Percentiles rank a stretch among this genome's conserved stretches.
Conservation (phyloP, 2,329 filamentous ascomycete species). For the Cercospora citrullina region DNA sequence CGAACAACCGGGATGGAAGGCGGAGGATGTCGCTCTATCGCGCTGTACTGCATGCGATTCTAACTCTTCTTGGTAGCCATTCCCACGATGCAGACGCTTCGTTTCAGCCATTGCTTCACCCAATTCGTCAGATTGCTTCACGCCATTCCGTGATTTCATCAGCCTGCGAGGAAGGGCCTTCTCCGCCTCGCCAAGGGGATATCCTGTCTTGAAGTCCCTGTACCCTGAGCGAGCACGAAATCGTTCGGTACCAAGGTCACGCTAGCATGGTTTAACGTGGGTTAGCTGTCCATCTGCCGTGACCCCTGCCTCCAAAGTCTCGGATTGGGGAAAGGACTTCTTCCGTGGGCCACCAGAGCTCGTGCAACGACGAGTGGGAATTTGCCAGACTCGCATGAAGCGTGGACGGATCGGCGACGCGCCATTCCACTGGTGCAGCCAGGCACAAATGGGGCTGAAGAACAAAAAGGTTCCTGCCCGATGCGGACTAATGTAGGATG, state of each 20-base stretch:
- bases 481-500: background rate
- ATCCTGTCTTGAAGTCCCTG: background rate
- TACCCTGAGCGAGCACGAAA: background rate
- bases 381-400: background rate
- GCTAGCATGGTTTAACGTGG: background rate
- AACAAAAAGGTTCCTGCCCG: background rate
- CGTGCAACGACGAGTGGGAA: background rate
- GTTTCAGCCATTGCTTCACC: background rate
- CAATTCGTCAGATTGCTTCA: background rate
- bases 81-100: background rate
- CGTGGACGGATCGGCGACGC: background rate
- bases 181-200: background rate
- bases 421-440: background rate
- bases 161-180: background rate
- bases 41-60: background rate
- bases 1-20: background rate
- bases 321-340: background rate
- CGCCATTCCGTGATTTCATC: background rate
- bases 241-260: conserved; percentile 1
- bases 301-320: background rate
- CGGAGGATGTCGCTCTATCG: background rate
- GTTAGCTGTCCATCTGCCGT: conserved; percentile 1
- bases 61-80: background rate
- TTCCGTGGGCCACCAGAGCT: background rate
- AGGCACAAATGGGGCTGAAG: background rate